A percentile compares a stretch with the other conserved stretches of the same genome.
Conservation (phyloP, 148 eudicot genomes). For the Bassia scoparia region DNA sequence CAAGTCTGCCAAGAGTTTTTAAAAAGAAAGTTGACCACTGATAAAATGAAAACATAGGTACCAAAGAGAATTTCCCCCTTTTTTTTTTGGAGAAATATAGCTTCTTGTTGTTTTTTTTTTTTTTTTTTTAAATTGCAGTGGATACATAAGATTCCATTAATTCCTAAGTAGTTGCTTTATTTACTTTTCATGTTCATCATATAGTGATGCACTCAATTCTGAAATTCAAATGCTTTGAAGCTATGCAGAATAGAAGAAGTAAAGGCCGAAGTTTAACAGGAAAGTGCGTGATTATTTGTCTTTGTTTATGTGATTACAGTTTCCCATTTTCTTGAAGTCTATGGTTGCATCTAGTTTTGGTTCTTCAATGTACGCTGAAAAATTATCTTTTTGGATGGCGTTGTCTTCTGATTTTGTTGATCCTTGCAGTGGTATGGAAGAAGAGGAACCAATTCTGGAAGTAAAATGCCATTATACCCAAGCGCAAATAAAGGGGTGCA, state of each 20-base stretch:
- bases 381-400: background rate
- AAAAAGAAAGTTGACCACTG: too few relatives aligned
- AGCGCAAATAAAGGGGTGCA: constrained; percentile 50
- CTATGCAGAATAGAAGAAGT: constrained; percentile 59
- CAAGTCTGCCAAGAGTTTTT: too few relatives aligned
- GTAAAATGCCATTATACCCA: constrained; percentile 68
- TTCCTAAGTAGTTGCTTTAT: constrained; percentile 15
- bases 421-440: constrained; percentile 63
- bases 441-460: constrained; percentile 64
- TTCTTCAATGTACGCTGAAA: constrained; percentile 11
- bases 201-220: constrained; percentile 18
- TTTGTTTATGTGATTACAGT: constrained; percentile 32
- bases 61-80: too few relatives aligned
- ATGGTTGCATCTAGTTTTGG: constrained; percentile 20
- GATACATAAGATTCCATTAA: background rate
- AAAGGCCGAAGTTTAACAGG: constrained; percentile 57
- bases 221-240: constrained; percentile 41
- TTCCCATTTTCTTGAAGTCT: constrained; percentile 11
- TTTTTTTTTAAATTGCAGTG: background rate
- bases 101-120: too few relatives aligned
- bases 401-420: constrained; percentile 24
- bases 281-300: constrained; percentile 70
- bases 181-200: constrained; percentile 20
- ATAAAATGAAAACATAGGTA: too few relatives aligned
- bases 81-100: too few relatives aligned